Base-by-base conservation (phyloP, 805 yeast genomes). In the Nakazawaea sp. region DNA sequence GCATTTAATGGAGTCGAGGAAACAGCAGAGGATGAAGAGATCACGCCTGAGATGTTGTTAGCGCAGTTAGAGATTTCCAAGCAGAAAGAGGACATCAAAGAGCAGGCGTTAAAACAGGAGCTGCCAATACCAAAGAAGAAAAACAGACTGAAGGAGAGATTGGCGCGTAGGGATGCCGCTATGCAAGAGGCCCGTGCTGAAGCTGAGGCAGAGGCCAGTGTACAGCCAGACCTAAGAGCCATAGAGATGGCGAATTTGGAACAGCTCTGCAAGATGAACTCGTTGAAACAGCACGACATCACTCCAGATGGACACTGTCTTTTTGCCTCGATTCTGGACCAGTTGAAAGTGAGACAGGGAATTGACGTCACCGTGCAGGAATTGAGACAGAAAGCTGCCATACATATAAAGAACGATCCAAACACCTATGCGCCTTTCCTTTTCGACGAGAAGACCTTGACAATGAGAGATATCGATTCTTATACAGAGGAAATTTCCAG, bases 291-390 rank as follows among this genome's bases (percentile, higher is more conserved):
- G 45, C 59, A 67, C 43, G 95, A 88, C 46, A 83, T 88, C 32
- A 64, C 70, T 42, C 95, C 97, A 0, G 97, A 90, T 56, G 98
- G 97, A 0, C 90, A 90, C 56, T 92, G 98, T 66, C 61, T 90
- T 23, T 92, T 87, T 64, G 84, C 90, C 4, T 81, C 96, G 0
- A 70, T 90, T 15, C 66, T 79, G 17, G 96, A 90, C 53, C 97
- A 90, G 52, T 59, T 90, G 43, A 46, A 52, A 32, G 40, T 50
- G 3, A 71, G 95, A 17, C 85, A 74, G 21, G 59, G 51, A 3
- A 45, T 58, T 5, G 52, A 52, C 3, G 50, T 48, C 18, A 43
- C 67, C 1, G 66, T 78, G 12, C 64, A 67, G 40, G 75, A 74
- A 18, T 64, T 90, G 41, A 71, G 98, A 43, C 47, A 64, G 0